These are phyloP conservation scores for Acanthamoeba healyi DNA, from an alignment of 208 protist species.

Conservation along the genomic window DNA sequence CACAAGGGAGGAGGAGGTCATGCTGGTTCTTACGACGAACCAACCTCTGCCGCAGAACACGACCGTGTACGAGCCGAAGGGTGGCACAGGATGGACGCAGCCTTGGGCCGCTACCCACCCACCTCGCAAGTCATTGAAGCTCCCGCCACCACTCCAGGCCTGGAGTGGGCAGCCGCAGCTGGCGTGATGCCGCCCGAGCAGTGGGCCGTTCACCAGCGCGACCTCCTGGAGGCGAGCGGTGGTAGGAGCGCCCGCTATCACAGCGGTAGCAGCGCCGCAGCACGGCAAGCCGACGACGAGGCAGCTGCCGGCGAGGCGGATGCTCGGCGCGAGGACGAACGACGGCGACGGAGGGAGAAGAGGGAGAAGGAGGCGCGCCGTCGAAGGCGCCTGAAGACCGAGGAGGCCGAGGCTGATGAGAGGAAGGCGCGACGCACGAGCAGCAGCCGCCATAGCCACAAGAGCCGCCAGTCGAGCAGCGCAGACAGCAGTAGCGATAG, in stretches of 20 bases:
- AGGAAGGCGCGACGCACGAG: not conserved
- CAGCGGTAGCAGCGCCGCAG: not conserved
- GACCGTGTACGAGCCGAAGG: not conserved
- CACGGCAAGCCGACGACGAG: not conserved
- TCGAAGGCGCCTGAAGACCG: not conserved
- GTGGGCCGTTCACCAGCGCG: not conserved
- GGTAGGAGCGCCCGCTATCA: not conserved
- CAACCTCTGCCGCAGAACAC: not conserved
- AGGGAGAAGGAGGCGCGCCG: slow-evolving; percentile 9
- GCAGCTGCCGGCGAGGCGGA: not conserved
- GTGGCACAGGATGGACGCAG: too few relatives aligned
- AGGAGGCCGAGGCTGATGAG: not conserved
- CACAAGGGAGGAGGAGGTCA: not conserved
- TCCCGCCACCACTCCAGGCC: not conserved
- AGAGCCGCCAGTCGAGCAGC: not conserved
- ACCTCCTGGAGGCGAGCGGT: not conserved
- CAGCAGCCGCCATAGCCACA: not conserved
- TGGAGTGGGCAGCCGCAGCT: slow-evolving; percentile 13
- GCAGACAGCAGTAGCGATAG: not conserved
- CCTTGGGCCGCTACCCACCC: too few relatives aligned
- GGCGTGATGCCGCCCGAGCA: not conserved
- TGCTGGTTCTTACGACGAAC: too few relatives aligned
- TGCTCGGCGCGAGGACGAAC: not conserved
- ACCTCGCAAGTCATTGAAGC: not conserved
- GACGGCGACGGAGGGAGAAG: not conserved